These are phyloP conservation scores for Microdochium trichocladiopsis DNA, from an alignment of 2,329 filamentous ascomycete genomes.

Conservation along the genomic window DNA sequence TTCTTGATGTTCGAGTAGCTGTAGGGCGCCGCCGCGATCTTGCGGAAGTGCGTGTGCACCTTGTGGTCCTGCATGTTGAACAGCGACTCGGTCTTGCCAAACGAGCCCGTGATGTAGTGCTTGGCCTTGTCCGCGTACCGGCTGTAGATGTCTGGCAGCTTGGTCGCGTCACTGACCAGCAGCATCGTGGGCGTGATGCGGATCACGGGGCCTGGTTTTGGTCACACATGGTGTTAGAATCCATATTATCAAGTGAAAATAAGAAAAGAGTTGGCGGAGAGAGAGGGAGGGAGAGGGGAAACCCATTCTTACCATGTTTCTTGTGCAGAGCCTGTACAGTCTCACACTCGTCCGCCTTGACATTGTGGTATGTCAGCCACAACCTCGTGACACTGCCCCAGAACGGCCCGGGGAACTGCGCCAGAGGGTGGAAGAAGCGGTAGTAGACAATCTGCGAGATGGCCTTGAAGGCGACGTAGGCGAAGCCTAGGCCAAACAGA, in stretches of 20 bases:
- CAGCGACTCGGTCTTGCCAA: constrained; percentile 45
- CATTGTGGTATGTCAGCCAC: constrained; percentile 45
- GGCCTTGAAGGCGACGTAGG: constrained; percentile 17
- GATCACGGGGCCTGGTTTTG: constrained; percentile 37
- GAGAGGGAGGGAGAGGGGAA: background rate
- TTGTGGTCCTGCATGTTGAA: constrained; percentile 51
- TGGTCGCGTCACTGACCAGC: constrained; percentile 42
- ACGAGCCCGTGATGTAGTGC: constrained; percentile 51
- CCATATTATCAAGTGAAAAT: background rate
- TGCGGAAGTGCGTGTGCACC: constrained; percentile 43
- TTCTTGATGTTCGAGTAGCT: constrained; percentile 49
- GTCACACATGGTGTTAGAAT: constrained; percentile 1
- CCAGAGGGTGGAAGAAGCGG: constrained; percentile 44
- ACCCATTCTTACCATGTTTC: constrained; percentile 34
- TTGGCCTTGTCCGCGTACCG: constrained; percentile 49
- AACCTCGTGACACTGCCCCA: constrained; percentile 45
- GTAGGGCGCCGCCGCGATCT: constrained; percentile 47
- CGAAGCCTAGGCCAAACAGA: constrained; percentile 17
- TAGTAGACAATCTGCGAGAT: constrained; percentile 40
- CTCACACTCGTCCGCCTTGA: constrained; percentile 36
- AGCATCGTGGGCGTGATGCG: constrained; percentile 46
- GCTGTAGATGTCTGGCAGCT: constrained; percentile 48
- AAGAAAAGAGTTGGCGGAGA: too few species aligned
- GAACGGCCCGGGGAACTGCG: constrained; percentile 45
- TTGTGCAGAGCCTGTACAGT: constrained; percentile 32